Evolutionary conservation across 169 alveolate species (phyloP), one percentile per base, ranked within the genome.

Genomic region (Plasmodium cynomolgi): DNA sequence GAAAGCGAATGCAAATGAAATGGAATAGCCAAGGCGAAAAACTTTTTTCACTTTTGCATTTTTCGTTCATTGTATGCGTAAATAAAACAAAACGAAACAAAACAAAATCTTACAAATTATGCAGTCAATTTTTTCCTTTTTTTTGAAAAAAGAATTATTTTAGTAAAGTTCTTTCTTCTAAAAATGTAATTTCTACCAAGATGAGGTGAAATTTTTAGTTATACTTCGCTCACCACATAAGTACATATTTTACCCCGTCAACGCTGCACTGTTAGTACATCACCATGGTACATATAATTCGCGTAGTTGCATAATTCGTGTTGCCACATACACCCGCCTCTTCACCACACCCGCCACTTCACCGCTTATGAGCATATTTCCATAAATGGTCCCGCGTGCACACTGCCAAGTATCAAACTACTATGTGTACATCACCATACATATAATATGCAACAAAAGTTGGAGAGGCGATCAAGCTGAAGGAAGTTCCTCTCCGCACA

Each of bases 101-200:
- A 68, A 20, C 26, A 62, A 58, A 62, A 68, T 68, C 77, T 68
- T 68, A 7, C 37, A 20, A 23, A 26, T 68, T 23, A 68, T 26
- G 77, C 77, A 20, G 37, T 68, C 37, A 68, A 68, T 68, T 68
- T 68, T 68, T 68, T 68, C 37, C 77, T 68, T 68, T 68, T 68
- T 68, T 68, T 26, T 68, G 37, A 50, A 17, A 23, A 68, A 68
- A 68, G 17, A 68, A 68, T 23, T 68, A 68, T 20, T 68, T 68
- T 26, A 68, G 31, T 26, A 26, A 68, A 68, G 77, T 29, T 58
- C 13, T 58, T 58, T 68, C 77, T 68, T 68, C 31, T 23, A 68
- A 68, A 68, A 68, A 68, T 68, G 37, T 68, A 68, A 68, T 68
- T 68, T 68, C 77, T 68, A 68, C 77, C 37, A 62, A 20, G 75